These are phyloP conservation scores for Thraustotheca clavata DNA, from an alignment of 352 stramenopile species.

Conservation along the genomic window DNA sequence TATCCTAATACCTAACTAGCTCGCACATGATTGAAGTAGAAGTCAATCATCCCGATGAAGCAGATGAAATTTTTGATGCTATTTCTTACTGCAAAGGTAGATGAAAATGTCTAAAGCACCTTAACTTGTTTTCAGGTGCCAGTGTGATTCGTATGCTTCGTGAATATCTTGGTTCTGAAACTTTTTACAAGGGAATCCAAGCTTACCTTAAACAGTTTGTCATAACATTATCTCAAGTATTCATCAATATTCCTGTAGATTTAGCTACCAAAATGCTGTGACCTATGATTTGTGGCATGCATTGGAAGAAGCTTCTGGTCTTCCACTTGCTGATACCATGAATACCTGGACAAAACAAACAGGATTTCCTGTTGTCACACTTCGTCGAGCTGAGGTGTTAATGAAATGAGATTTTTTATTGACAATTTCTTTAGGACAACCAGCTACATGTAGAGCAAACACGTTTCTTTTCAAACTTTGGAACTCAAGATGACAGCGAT, in stretches of 20 bases:
- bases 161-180: conserved; percentile 54
- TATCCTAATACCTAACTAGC: neutral
- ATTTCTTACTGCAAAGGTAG: conserved; percentile 94
- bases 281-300: conserved; percentile 94
- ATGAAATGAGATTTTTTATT: conserved; percentile 27
- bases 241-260: conserved; percentile 28
- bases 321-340: conserved; percentile 90
- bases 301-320: conserved; percentile 84
- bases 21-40: conserved; percentile 94
- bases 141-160: conserved; percentile 66
- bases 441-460: conserved; percentile 78
- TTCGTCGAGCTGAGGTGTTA: conserved; percentile 44
- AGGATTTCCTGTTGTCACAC: conserved; percentile 88
- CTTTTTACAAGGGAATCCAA: conserved; percentile 79
- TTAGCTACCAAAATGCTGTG: conserved; percentile 93
- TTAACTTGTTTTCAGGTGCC: conserved; percentile 25
- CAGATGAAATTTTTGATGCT: conserved; percentile 97
- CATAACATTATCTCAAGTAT: neutral
- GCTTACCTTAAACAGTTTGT: conserved; percentile 86
- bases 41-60: conserved; percentile 89
- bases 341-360: conserved; percentile 92
- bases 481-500: conserved; percentile 45
- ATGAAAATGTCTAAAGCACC: neutral
- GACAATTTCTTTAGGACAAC: conserved; percentile 32
- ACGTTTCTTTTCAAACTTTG: conserved; percentile 90